A percentile compares a stretch with the other conserved stretches of the same genome.
Evolutionary conservation across 176 grass and related monocot species (phyloP).

Genomic region (Eremochloa ophiuroides): DNA sequence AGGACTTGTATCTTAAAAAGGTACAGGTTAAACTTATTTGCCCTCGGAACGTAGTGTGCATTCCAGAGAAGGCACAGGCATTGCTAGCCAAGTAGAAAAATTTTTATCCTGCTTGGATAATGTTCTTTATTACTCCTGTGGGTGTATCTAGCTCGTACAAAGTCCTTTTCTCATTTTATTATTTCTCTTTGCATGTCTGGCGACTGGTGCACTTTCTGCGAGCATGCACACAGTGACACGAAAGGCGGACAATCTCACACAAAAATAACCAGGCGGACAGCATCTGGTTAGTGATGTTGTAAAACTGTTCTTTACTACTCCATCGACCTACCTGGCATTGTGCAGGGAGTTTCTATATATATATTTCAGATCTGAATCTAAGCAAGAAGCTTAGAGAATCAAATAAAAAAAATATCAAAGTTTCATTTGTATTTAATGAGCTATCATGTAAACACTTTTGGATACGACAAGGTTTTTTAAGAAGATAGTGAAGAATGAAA

Average conservation of each 20-base stretch:
- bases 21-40: not conserved
- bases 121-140: not conserved
- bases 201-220: not conserved
- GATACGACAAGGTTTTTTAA: too few species aligned
- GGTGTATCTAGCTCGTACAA: not conserved
- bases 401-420: too few species aligned
- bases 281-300: not conserved
- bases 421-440: too few species aligned
- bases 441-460: too few species aligned
- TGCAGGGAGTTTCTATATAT: too few species aligned
- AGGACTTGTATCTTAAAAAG: not conserved
- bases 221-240: not conserved
- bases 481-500: too few species aligned
- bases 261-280: not conserved
- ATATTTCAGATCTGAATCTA: too few species aligned
- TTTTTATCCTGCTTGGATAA: not conserved
- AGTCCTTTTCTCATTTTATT: not conserved
- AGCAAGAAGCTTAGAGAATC: too few species aligned
- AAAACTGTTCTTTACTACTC: not conserved
- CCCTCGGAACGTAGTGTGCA: not conserved
- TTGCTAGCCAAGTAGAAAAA: not conserved
- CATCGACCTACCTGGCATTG: not conserved
- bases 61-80: not conserved
- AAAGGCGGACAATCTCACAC: not conserved
- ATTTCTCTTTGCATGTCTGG: not conserved